Evolutionary conservation across 2,329 filamentous ascomycete species (phyloP).

Genomic region (Diaporthe caulivora): DNA sequence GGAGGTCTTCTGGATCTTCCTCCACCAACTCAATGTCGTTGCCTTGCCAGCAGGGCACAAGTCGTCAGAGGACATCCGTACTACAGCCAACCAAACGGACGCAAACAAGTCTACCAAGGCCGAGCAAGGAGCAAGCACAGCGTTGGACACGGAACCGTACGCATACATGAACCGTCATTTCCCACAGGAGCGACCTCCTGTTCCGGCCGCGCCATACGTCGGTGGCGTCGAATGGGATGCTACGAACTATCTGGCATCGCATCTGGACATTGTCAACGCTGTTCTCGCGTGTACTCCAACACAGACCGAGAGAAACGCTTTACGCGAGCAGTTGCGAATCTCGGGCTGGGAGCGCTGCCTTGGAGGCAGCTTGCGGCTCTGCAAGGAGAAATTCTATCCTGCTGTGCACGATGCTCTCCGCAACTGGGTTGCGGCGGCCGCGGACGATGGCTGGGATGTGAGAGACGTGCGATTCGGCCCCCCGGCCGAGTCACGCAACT

Average conservation of each 20-base stretch:
- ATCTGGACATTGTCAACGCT: slow-evolving; percentile 93
- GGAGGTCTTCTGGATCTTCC: slow-evolving; percentile 99
- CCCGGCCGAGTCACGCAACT: slow-evolving; percentile 54
- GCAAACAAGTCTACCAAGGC: slow-evolving; percentile 41
- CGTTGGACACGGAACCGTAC: slow-evolving; percentile 51
- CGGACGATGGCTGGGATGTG: slow-evolving; percentile 90
- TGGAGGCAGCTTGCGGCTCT: slow-evolving; percentile 85
- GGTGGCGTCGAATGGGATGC: slow-evolving; percentile 99
- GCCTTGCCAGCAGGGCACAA: slow-evolving; percentile 65
- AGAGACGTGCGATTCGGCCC: slow-evolving; percentile 83
- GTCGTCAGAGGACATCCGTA: slow-evolving; percentile 44
- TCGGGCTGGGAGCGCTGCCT: slow-evolving; percentile 94
- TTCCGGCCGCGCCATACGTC: slow-evolving; percentile 94
- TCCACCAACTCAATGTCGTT: slow-evolving; percentile 92
- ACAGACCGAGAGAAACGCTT: slow-evolving; percentile 75
- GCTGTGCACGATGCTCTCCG: slow-evolving; percentile 89
- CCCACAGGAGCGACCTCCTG: slow-evolving; percentile 86
- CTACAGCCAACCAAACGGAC: slow-evolving; percentile 41
- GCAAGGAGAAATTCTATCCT: slow-evolving; percentile 98
- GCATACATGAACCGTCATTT: slow-evolving; percentile 80
- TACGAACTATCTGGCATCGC: slow-evolving; percentile 93
- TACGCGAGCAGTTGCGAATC: slow-evolving; percentile 82
- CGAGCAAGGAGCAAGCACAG: slow-evolving; percentile 29
- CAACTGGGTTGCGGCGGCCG: slow-evolving; percentile 90
- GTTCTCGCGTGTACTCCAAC: slow-evolving; percentile 85